Base-by-base conservation (phyloP, 2,329 filamentous ascomycete genomes). In the Aspergillus sp. region DNA sequence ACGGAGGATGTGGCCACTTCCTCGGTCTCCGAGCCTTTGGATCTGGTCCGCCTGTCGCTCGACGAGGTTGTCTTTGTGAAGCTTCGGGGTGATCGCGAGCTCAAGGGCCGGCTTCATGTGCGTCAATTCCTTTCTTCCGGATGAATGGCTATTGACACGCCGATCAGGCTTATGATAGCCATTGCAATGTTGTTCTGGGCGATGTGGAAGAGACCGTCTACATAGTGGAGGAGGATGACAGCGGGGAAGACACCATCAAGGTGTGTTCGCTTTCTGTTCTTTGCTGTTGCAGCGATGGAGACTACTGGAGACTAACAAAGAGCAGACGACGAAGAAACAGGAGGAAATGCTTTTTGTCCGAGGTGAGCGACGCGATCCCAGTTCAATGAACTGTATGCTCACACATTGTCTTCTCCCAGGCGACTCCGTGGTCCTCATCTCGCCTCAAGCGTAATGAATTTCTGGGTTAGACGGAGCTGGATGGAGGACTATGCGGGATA, bases 171-270 rank as follows among this genome's bases (percentile, higher is more conserved):
- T 98, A 98, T 59, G 91, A 98, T 58, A 94, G 86, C 53, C 91
- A 98, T 62, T 98, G 93, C 73, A 98, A 98, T 55, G 66, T 98
- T 27, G 86, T 98, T 4, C 72, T 98, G 4, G 89, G 91, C 34
- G 91, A 98, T 45, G 91, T 96, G 4, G 86, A 95, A 56, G 91
- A 98, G 69, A 96, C 89, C 5, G 86, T 98, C 46, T 98, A 94
- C 57, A 72, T 89, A 20, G 80, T 93, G 4, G 88, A 94, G 38
- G 88, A 94, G 39, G 85, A 93, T 25, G 76, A 81, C 11, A 82
- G 86, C 14, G 79, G 82, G 36, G 80, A 74, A 41, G 71, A 89
- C 36, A 75, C 76, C 16, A 69, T 86, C 50, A 83, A 78, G 70
- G 84, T 88, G 56, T 46, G 31, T 10, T 17, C 20, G 26, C 6